Percentiles rank a stretch among this genome's conserved stretches.
These are phyloP conservation scores for Erodium trifolium DNA, from an alignment of 441 rosid genomes.

Conservation along the genomic window DNA sequence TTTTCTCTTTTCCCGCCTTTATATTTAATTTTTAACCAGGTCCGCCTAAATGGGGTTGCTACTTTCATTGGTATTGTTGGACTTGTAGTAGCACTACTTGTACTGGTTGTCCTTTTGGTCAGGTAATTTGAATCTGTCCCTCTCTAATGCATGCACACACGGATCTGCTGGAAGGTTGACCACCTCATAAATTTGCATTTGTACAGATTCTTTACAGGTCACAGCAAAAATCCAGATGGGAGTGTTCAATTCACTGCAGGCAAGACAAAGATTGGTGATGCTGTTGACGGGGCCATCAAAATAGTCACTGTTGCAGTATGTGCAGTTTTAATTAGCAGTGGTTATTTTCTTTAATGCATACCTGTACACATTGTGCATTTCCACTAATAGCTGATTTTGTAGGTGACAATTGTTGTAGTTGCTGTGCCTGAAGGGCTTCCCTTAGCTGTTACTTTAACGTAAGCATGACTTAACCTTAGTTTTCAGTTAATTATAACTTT, in stretches of 20 bases:
- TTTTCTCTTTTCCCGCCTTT: conserved; percentile 11
- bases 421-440: conserved; percentile 99
- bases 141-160: not conserved
- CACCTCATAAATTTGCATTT: conserved; percentile 14
- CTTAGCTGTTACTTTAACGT: conserved; percentile 93
- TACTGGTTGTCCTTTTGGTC: conserved; percentile 66
- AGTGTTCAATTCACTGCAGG: conserved; percentile 46
- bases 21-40: conserved; percentile 34
- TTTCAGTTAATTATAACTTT: not conserved
- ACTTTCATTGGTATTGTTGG: conserved; percentile 92
- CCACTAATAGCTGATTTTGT: conserved; percentile 25
- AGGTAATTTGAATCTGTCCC: conserved; percentile 37
- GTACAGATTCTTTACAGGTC: conserved; percentile 77
- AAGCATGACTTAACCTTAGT: conserved; percentile 25
- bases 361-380: conserved; percentile 10
- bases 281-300: conserved; percentile 62
- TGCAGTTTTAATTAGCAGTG: conserved; percentile 12
- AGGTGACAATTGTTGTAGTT: conserved; percentile 97
- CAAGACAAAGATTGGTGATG: conserved; percentile 45
- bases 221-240: conserved; percentile 41
- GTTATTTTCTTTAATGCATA: conserved; percentile 8
- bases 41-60: conserved; percentile 90
- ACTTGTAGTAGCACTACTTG: conserved; percentile 70
- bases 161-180: not conserved
- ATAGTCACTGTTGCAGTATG: conserved; percentile 85